Base-by-base conservation (phyloP, 2,329 filamentous ascomycete genomes). In the Phialophora verrucosa region DNA sequence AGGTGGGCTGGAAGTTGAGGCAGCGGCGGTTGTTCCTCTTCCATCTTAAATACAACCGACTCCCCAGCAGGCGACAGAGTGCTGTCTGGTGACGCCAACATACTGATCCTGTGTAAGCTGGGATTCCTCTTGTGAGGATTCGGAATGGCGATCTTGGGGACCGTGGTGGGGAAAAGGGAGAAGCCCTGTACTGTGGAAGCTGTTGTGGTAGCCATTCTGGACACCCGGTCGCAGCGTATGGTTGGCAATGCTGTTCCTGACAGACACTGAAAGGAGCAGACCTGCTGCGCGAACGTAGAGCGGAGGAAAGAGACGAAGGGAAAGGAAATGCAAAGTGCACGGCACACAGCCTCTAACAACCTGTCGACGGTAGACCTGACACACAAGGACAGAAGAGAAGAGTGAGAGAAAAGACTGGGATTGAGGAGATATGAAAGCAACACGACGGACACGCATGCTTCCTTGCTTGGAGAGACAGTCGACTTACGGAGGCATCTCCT, bases 91-190 rank as follows among this genome's bases (percentile, higher is more conserved):
- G 60, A 57, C 10, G 62, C 44, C 25, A 70, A 23, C 20, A 64
- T 35, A 44, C 65, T 68, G 55, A 70, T 65, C 29, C 68, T 62
- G 55, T 71, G 69, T 27, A 73, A 47, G 63, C 70, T 73, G 32
- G 71, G 70, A 10, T 63, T 66, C 29, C 66, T 71, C 51, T 69
- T 67, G 53, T 71, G 71, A 59, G 70, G 71, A 55, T 69, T 72
- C 23, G 71, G 71, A 10, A 70, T 60, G 8, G 69, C 50, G 31
- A 73, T 69, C 59, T 67, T 69, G 35, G 71, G 71, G 7, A 73
- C 71, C 10, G 66, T 62, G 23, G 35, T 64, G 5, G 71, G 71
- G 35, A 71, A 70, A 23, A 71, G 70, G 7, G 66, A 67, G 31
- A 71, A 70, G 50, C 65, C 58, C 23, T 71, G 69, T 25, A 63